These are phyloP conservation scores for Saksenaea vasiformis DNA, from an alignment of 371 early-diverging fungal species.

Conservation along the genomic window DNA sequence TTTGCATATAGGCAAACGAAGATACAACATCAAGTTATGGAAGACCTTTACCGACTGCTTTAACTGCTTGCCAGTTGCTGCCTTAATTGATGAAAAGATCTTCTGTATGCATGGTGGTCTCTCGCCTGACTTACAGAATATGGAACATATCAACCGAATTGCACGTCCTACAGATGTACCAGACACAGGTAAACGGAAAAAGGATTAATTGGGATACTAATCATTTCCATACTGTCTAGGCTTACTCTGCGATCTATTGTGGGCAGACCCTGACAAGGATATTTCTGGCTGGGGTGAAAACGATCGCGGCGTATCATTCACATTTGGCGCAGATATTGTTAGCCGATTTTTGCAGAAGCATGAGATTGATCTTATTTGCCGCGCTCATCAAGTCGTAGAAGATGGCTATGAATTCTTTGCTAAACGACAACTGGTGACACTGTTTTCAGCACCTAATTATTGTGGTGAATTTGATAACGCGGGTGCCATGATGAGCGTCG, in stretches of 20 bases:
- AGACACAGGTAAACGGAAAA: constrained; percentile 55
- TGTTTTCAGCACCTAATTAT: constrained; percentile 98
- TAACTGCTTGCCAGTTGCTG: constrained; percentile 97
- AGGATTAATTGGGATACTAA: background rate
- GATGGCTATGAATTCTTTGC: constrained; percentile 99
- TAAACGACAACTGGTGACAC: constrained; percentile 90
- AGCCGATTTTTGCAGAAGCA: constrained; percentile 85
- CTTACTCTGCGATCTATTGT: constrained; percentile 81
- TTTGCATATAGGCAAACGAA: constrained; percentile 68
- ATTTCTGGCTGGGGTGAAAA: constrained; percentile 95
- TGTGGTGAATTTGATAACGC: constrained; percentile 99
- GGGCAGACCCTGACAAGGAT: constrained; percentile 85
- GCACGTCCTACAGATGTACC: constrained; percentile 97
- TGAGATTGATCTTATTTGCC: constrained; percentile 92
- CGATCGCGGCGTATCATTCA: constrained; percentile 96
- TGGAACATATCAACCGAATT: constrained; percentile 94
- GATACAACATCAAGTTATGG: constrained; percentile 95
- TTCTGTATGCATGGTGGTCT: constrained; percentile 99
- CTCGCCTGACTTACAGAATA: constrained; percentile 85
- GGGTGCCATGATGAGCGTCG: constrained; percentile 96
- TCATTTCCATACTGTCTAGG: constrained; percentile 48
- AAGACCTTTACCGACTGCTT: constrained; percentile 97
- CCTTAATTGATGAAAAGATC: constrained; percentile 94
- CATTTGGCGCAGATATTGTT: constrained; percentile 91
- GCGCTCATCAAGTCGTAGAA: constrained; percentile 99